Evolutionary conservation across 2,329 filamentous ascomycete genomes (phyloP), one percentile per base, ranked within the genome.

Genomic region (Bipolaris cookei): DNA sequence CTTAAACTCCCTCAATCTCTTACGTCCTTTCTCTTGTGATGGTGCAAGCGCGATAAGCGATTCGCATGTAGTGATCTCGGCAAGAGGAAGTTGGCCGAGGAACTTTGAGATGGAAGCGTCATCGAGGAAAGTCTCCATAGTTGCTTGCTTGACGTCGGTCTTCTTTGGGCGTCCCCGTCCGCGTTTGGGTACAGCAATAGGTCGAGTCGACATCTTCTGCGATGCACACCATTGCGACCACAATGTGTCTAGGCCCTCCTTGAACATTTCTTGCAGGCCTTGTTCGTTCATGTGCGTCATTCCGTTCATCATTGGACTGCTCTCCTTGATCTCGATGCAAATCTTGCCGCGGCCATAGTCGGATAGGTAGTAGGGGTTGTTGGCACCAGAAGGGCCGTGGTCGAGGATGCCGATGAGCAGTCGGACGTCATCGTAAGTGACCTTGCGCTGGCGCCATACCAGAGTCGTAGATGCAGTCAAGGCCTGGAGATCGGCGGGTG

Each of bases 1-100:
- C 74, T 88, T 90, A 64, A 93, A 80, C 47, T 89, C 86, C 55
- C 86, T 82, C n/a, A 93, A 80, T 6, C 88, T 84, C 57, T 84
- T 84, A 63, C 90, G 88, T 28, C 89, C 89, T 68, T 88, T 90
- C 46, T 83, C 81, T 25, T 88, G 79, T 5, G 88, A 64, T 1
- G 86, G 83, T 11, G 85, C 83, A 18, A 83, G 79, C 53, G 84
- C 85, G 25, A 77, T 72, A 11, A 84, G 70, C 0, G 84, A 84
- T 4, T 80, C 76, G 71, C 84, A 84, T 32, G 77, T 74, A 7
- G 79, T 78, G 63, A 90, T 80, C 3, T 81, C 69, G 7, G 83
- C 82, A 53, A 84, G 79, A 18, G 87, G 86, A 5, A 90, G 79
- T 25, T 80, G 78, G 35, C 76, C 70, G 43, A 91, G 72, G 61